These are phyloP conservation scores for Metschnikowia santaceciliae DNA, from an alignment of 805 yeast species.

Conservation along the genomic window DNA sequence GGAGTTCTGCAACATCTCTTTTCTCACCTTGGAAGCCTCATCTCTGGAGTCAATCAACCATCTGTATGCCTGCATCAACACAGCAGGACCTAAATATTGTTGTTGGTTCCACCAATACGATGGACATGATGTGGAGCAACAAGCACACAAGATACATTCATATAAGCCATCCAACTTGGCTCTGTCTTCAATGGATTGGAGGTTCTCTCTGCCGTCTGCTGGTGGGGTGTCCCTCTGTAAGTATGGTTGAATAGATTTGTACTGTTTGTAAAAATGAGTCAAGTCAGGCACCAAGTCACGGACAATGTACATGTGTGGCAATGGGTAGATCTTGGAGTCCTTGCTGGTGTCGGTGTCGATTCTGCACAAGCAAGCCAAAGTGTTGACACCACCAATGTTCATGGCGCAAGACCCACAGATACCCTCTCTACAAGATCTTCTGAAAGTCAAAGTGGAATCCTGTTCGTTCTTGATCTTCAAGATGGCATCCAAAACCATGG, in stretches of 20 bases:
- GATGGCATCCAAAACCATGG: constrained; percentile 95
- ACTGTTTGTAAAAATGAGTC: constrained; percentile 96
- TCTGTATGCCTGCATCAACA: constrained; percentile 97
- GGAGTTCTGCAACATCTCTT: constrained; percentile 87
- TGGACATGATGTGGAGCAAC: constrained; percentile 98
- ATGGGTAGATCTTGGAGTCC: constrained; percentile 85
- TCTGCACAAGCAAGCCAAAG: constrained; percentile 93
- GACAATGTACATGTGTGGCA: constrained; percentile 97
- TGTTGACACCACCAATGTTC: constrained; percentile 98
- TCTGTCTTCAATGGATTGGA: constrained; percentile 89
- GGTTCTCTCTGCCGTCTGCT: constrained; percentile 86
- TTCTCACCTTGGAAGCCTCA: constrained; percentile 77
- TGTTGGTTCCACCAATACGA: constrained; percentile 99
- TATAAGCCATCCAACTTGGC: constrained; percentile 94
- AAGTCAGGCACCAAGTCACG: constrained; percentile 97
- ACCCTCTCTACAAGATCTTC: constrained; percentile 99
- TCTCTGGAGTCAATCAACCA: constrained; percentile 98
- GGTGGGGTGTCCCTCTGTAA: constrained; percentile 80
- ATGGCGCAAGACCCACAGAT: constrained; percentile 99
- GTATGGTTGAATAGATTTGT: constrained; percentile 96
- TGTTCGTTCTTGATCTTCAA: constrained; percentile 94
- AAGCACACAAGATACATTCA: constrained; percentile 97
- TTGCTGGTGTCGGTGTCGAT: constrained; percentile 76
- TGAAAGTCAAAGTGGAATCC: constrained; percentile 90
- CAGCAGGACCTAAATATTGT: constrained; percentile 98